These are phyloP conservation scores for Malassezia obtusa DNA, from an alignment of 1,284 basidiomycete species.

Conservation along the genomic window DNA sequence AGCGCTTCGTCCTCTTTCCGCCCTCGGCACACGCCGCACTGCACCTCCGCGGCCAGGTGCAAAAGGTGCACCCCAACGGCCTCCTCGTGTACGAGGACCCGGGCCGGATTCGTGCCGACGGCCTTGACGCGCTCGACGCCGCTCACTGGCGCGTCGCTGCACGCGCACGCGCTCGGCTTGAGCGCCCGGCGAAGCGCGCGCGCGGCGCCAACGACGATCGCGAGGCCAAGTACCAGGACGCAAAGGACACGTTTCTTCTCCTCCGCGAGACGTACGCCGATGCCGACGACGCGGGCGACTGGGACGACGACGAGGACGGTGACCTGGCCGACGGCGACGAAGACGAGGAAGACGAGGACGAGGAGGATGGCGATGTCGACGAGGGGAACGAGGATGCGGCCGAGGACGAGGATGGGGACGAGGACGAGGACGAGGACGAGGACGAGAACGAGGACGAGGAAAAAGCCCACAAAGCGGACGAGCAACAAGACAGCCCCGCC, in stretches of 20 bases:
- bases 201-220: slow-evolving; percentile 11
- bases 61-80: slow-evolving; percentile 34
- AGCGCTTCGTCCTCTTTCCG: slow-evolving; percentile 45
- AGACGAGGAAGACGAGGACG: slow-evolving; percentile 15
- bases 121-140: slow-evolving; percentile 36
- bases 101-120: slow-evolving; percentile 28
- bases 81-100: slow-evolving; percentile 33
- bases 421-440: slow-evolving; percentile 23
- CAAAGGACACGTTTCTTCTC: slow-evolving; percentile 1
- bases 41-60: slow-evolving; percentile 29
- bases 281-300: slow-evolving; percentile 7
- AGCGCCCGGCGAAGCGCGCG: neutral
- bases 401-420: slow-evolving; percentile 7
- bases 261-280: neutral
- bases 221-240: slow-evolving; percentile 20
- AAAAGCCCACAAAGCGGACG: slow-evolving; percentile 6
- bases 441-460: slow-evolving; percentile 29
- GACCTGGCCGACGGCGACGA: neutral
- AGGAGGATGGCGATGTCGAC: slow-evolving; percentile 27
- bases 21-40: slow-evolving; percentile 33
- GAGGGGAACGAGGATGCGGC: slow-evolving; percentile 9
- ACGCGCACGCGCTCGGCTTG: neutral
- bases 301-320: neutral
- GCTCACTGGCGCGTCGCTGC: slow-evolving; percentile 29
- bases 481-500: neutral